Conservation (phyloP, 179 eudicot species). For the Silene vulgaris region DNA sequence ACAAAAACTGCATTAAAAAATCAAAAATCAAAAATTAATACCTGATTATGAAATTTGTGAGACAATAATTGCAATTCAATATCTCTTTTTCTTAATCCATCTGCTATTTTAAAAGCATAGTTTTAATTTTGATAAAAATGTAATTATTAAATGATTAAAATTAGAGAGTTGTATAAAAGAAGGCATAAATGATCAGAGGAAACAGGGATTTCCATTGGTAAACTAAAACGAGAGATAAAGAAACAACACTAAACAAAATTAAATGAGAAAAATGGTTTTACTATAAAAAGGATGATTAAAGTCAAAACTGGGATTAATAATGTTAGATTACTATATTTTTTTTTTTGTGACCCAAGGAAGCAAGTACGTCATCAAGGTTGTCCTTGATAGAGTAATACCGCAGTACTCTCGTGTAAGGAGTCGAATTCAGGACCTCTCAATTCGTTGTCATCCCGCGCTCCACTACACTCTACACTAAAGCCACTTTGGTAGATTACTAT, state of each 20-base stretch:
- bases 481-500: background rate
- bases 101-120: background rate
- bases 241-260: background rate
- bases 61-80: slow-evolving; percentile 27
- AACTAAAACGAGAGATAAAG: background rate
- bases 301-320: background rate
- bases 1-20: background rate
- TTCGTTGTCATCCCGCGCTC: too few species aligned
- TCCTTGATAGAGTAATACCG: too few species aligned
- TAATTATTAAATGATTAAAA: background rate
- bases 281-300: background rate
- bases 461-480: too few species aligned
- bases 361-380: too few species aligned
- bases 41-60: slow-evolving; percentile 29
- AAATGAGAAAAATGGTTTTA: background rate
- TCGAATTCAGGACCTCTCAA: too few species aligned
- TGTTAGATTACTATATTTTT: background rate
- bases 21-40: background rate
- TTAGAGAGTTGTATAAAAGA: background rate
- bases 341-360: too few species aligned
- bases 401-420: too few species aligned
- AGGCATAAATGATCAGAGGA: background rate
- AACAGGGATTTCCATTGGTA: slow-evolving; percentile 1
- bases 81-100: background rate
- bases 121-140: background rate